These are phyloP conservation scores for Epichloe baconii DNA, from an alignment of 2,329 filamentous ascomycete genomes.

Conservation along the genomic window DNA sequence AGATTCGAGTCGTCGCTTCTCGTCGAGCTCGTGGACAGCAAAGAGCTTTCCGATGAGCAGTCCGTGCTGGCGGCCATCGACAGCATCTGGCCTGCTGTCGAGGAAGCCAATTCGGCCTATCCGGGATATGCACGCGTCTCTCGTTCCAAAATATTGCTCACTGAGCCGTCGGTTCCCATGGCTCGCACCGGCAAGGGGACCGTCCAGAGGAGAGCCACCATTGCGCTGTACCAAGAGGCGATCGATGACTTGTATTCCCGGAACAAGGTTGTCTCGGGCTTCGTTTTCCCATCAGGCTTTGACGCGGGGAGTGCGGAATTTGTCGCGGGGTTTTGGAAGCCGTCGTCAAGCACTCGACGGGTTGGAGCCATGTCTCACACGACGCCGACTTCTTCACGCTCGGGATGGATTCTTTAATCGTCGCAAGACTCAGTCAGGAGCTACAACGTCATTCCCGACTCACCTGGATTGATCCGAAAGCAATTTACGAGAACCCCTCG, in stretches of 20 bases:
- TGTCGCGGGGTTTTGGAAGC: not conserved
- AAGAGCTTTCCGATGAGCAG: not conserved
- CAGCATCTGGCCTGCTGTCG: constrained; percentile 2
- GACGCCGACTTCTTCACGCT: constrained; percentile 5
- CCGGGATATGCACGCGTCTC: constrained; percentile 4
- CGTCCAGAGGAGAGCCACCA: constrained; percentile 5
- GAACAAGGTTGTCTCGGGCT: not conserved
- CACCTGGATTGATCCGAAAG: not conserved
- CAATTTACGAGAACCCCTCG: not conserved
- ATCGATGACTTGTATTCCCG: constrained; percentile 6
- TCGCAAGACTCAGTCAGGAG: not conserved
- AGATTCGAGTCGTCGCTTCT: constrained; percentile 1
- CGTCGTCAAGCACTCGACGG: not conserved
- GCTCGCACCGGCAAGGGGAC: constrained; percentile 5
- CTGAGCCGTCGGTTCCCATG: not conserved
- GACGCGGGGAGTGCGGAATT: not conserved
- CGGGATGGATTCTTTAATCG: constrained; percentile 6
- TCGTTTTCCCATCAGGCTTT: not conserved
- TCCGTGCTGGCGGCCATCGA: not conserved
- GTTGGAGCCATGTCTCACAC: not conserved
- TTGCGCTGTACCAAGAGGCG: constrained; percentile 6
- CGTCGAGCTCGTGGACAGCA: not conserved
- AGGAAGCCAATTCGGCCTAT: constrained; percentile 1
- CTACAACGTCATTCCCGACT: not conserved
- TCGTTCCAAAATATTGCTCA: not conserved